A percentile compares a stretch with the other conserved stretches of the same genome.
Conservation (phyloP, 2,329 filamentous ascomycete species). For the Dactylonectria estremocensis region DNA sequence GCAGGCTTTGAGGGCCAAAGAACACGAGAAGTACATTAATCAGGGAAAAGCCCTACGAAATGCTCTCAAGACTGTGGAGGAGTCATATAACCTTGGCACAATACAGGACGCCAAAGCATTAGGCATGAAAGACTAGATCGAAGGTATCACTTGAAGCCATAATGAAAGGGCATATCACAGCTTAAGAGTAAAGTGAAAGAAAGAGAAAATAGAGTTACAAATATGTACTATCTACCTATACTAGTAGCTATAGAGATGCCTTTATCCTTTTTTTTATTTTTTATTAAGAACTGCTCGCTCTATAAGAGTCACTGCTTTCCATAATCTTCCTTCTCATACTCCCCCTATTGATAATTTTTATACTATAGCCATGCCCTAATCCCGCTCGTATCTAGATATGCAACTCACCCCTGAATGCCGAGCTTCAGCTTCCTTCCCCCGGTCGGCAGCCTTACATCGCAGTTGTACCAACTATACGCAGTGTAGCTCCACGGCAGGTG, state of each 20-base stretch:
- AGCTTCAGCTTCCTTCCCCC: constrained; percentile 13
- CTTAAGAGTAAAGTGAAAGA: too few relatives aligned
- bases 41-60: neutral
- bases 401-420: constrained; percentile 35
- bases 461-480: constrained; percentile 20
- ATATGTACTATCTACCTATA: too few relatives aligned
- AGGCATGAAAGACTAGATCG: constrained; percentile 12
- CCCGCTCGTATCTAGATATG: constrained; percentile 52
- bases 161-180: too few relatives aligned
- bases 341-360: neutral
- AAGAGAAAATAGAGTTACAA: too few relatives aligned
- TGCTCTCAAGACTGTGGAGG: constrained; percentile 4
- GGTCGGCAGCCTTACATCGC: constrained; percentile 17
- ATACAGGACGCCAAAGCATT: constrained; percentile 22
- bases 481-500: constrained; percentile 23
- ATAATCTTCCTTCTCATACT: neutral
- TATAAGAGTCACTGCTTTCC: too few relatives aligned
- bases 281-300: neutral
- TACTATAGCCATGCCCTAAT: neutral
- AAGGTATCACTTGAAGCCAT: constrained; percentile 19
- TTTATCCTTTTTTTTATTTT: too few relatives aligned
- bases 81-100: constrained; percentile 18
- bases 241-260: too few relatives aligned
- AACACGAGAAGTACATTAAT: neutral
- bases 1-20: neutral